A percentile compares a stretch with the other conserved stretches of the same genome.
Evolutionary conservation across 345 rosid species (phyloP).

Genomic region (Eucalyptus camaldulensis): DNA sequence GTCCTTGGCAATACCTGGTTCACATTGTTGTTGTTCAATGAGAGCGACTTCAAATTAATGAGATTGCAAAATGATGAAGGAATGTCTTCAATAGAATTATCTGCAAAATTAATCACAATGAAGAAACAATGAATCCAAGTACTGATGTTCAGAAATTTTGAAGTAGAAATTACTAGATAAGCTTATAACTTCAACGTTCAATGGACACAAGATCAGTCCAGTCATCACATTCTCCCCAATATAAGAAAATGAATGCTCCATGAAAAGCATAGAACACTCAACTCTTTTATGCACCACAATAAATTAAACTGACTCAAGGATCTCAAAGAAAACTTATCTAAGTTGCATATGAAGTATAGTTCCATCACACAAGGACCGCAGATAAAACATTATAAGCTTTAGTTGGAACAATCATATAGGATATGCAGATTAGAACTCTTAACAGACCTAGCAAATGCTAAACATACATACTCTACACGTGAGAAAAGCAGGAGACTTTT

Average conservation of each 20-base stretch:
- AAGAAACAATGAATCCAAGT: background rate
- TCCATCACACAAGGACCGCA: background rate
- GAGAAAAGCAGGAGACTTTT: background rate
- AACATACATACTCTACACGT: background rate
- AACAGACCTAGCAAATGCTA: background rate
- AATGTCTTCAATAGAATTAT: constrained; percentile 66
- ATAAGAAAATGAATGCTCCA: background rate
- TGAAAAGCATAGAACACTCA: background rate
- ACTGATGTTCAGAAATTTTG: background rate
- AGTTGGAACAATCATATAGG: background rate
- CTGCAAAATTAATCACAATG: constrained; percentile 36
- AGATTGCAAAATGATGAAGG: constrained; percentile 81
- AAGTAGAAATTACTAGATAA: background rate
- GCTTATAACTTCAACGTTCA: background rate
- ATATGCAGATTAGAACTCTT: background rate
- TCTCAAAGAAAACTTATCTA: background rate
- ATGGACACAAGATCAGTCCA: background rate
- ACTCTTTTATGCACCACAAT: background rate
- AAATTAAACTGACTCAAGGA: background rate
- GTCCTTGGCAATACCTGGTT: constrained; percentile 37
- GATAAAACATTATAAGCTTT: background rate
- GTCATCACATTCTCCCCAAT: background rate
- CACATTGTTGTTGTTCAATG: constrained; percentile 60
- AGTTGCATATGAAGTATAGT: background rate
- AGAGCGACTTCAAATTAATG: constrained; percentile 61